Evolutionary conservation across 345 rosid genomes (phyloP).

Genomic region (Limnanthes douglasii): DNA sequence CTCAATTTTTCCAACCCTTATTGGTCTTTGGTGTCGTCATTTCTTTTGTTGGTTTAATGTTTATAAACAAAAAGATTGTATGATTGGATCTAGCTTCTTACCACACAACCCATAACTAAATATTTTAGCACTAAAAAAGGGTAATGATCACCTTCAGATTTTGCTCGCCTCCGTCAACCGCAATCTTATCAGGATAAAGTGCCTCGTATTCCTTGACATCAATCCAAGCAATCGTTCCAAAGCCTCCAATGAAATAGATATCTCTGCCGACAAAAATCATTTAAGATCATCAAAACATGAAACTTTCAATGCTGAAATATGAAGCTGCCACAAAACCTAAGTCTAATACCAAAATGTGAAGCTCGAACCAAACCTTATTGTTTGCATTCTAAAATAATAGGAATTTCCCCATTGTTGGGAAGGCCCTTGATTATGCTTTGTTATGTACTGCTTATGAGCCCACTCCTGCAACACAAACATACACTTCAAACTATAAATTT

Average conservation of each 20-base stretch:
- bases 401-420: constrained; percentile 97
- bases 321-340: background rate
- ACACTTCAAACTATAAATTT: background rate
- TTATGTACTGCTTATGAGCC: constrained; percentile 90
- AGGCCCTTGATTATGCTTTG: constrained; percentile 83
- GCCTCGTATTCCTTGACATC: constrained; percentile 79
- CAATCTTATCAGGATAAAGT: constrained; percentile 82
- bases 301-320: background rate
- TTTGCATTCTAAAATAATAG: constrained; percentile 89
- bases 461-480: constrained; percentile 39
- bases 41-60: too few relatives aligned
- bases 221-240: constrained; percentile 98
- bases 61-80: background rate
- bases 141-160: constrained; percentile 50
- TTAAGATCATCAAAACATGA: too few relatives aligned
- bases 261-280: constrained; percentile 55
- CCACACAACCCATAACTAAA: background rate
- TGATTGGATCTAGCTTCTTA: background rate
- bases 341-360: background rate
- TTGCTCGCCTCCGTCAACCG: constrained; percentile 90
- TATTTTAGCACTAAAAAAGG: background rate
- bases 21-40: too few relatives aligned
- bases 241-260: constrained; percentile 96
- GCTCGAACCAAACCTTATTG: constrained; percentile 46
- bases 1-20: too few relatives aligned